A percentile compares a stretch with the other conserved stretches of the same genome.
phyloP scores from a whole-genome alignment of 106 monocot species.

The Xerophyta viscosa region DNA sequence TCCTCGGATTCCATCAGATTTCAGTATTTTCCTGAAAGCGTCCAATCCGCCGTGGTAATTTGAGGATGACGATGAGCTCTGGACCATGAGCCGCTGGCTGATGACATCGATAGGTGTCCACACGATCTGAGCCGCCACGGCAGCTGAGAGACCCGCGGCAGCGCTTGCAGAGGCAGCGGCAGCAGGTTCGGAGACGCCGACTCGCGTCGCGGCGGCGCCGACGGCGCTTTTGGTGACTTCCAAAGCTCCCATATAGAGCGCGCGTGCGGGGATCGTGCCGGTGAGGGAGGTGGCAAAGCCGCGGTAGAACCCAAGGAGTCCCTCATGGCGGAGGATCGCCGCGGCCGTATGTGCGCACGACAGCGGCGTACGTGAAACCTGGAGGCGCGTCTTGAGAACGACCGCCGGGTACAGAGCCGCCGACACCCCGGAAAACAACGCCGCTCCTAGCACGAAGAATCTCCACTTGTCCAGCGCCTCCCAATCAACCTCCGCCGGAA shows the following conservation, averaged over 20 bases:
- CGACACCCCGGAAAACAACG: slow-evolving; percentile 79
- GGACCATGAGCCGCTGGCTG: slow-evolving; percentile 87
- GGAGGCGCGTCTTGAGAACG: slow-evolving; percentile 84
- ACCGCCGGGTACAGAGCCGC: slow-evolving; percentile 70
- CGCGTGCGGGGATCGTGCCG: slow-evolving; percentile 87
- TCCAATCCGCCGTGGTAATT: slow-evolving; percentile 57
- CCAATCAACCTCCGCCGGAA: slow-evolving; percentile 86
- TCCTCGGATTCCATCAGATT: slow-evolving; percentile 56
- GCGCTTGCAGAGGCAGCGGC: slow-evolving; percentile 67
- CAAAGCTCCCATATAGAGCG: slow-evolving; percentile 84
- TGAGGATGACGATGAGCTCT: slow-evolving; percentile 1
- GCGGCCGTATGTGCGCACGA: slow-evolving; percentile 21
- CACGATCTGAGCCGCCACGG: slow-evolving; percentile 77
- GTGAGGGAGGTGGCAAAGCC: slow-evolving; percentile 83
- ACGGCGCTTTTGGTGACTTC: slow-evolving; percentile 70
- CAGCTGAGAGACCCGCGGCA: slow-evolving; percentile 67
- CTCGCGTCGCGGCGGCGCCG: slow-evolving; percentile 37
- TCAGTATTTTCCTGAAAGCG: slow-evolving; percentile 61
- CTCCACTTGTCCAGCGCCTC: slow-evolving; percentile 88
- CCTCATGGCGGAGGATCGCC: slow-evolving; percentile 63
- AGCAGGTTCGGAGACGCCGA: slow-evolving; percentile 68
- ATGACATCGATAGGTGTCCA: slow-evolving; percentile 94
- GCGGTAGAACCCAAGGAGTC: slow-evolving; percentile 67
- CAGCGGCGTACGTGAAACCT: slow-evolving; percentile 33
- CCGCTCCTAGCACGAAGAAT: slow-evolving; percentile 88